Base-by-base conservation (phyloP, 2,329 filamentous ascomycete species). In the Talaromyces amestolkiae region DNA sequence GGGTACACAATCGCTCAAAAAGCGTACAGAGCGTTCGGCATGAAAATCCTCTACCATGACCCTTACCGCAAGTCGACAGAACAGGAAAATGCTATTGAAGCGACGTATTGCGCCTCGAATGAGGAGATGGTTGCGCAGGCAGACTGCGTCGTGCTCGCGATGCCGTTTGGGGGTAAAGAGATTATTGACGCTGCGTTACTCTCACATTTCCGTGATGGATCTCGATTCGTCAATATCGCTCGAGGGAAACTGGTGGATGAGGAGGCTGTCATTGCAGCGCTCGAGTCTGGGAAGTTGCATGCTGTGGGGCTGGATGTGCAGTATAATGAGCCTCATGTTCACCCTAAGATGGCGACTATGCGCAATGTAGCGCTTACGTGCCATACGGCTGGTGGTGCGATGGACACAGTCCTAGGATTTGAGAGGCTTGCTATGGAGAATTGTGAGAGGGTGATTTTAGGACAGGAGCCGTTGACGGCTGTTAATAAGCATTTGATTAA, bases 291-390 rank as follows among this genome's bases (percentile, higher is more conserved):
- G 0, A 78, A 78, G 6, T 47, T 86, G 1, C 73, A 73, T 0
- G 79, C 80, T 2, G 84, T 82, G 0, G 85, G 82, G 0, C 69
- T 86, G 6, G 85, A 86, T 69, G 85, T 86, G 9, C 83, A 85
- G 71, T 81, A 81, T 6, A 69, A 83, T 66, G 85, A 87, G 69
- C 85, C 85, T 0, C 70, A 80, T 60, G 81, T 87, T 9, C 79
- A 82, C 69, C 70, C 70, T 19, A 73, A 73, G 61, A 69, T 84
- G 65, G 76, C 77, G 7, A 51, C 66, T 39, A 78, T 79, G 70
- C 72, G 74, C 1, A 81, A 81, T 70, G 81, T 83, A 1, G 79
- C 80, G 65, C 69, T 83, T 24, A 74, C 81, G 43, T 78, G 77
- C 41, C 82, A 83, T 73, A 80, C 80, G 49, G 81, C 79, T 1